Percentiles rank a stretch among this genome's conserved stretches.
Evolutionary conservation across 768 basidiomycete species (phyloP).

Genomic region (Serendipita sp.): DNA sequence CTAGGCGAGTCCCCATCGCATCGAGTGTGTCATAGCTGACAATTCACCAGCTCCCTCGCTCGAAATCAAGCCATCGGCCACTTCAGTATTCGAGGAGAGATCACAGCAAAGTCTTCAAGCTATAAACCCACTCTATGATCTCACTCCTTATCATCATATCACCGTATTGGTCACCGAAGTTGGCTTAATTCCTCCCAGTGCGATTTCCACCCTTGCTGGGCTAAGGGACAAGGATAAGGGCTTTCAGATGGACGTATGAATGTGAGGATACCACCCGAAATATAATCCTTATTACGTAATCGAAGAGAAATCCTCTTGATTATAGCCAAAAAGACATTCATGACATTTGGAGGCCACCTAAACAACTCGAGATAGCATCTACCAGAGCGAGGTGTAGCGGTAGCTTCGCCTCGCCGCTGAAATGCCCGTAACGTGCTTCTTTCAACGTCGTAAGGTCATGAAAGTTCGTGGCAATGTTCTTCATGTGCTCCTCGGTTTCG

Average conservation of each 20-base stretch:
- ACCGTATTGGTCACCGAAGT: conserved; percentile 97
- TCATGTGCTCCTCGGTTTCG: not conserved
- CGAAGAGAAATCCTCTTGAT: conserved; percentile 32
- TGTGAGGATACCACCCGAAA: conserved; percentile 76
- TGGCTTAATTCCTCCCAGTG: conserved; percentile 69
- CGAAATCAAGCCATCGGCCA: conserved; percentile 21
- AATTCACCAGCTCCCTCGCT: conserved; percentile 20
- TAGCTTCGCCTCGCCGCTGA: not conserved
- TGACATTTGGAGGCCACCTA: not conserved
- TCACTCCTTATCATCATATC: conserved; percentile 82
- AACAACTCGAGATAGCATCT: not conserved
- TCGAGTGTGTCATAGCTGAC: conserved; percentile 6
- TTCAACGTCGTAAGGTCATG: not conserved
- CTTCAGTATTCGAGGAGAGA: conserved; percentile 18
- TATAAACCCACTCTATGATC: conserved; percentile 81
- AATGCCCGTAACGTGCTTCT: not conserved
- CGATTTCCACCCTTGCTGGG: not conserved
- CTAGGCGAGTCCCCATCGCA: conserved; percentile 41
- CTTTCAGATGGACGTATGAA: not conserved
- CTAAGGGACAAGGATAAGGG: conserved; percentile 5
- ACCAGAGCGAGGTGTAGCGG: not conserved
- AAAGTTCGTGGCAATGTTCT: not conserved
- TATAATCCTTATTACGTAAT: conserved; percentile 84
- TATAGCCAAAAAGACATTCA: not conserved
- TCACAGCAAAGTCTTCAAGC: conserved; percentile 44